These are phyloP conservation scores for Ambrosia artemisiifolia DNA, from an alignment of 129 eudicot species.

Conservation along the genomic window DNA sequence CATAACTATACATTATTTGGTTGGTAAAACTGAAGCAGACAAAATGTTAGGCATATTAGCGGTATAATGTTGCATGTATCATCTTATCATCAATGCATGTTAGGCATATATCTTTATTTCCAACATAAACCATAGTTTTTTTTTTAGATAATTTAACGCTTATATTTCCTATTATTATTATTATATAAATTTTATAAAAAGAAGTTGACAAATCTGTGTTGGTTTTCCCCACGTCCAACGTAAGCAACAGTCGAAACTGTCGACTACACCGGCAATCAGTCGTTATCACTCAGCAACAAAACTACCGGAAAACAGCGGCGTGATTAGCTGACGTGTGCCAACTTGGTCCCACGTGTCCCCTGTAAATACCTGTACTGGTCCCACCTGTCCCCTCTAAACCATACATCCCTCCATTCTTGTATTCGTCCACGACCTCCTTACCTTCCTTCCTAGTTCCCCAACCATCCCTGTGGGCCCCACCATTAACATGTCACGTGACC, in stretches of 20 bases:
- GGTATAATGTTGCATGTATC: not conserved
- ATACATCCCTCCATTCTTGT: constrained; percentile 21
- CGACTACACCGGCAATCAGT: constrained; percentile 50
- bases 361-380: constrained; percentile 32
- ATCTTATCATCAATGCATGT: not conserved
- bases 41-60: not conserved
- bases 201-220: not conserved
- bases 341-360: constrained; percentile 36
- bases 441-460: constrained; percentile 38
- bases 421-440: constrained; percentile 34
- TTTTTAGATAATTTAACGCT: too few relatives aligned
- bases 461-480: constrained; percentile 21
- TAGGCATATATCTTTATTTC: not conserved
- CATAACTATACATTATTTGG: not conserved
- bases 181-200: not conserved
- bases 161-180: not conserved
- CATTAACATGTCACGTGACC: constrained; percentile 53
- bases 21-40: not conserved
- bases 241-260: constrained; percentile 39
- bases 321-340: constrained; percentile 42
- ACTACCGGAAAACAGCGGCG: constrained; percentile 47
- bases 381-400: constrained; percentile 37
- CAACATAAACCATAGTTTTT: not conserved
- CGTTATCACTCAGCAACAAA: constrained; percentile 49
- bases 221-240: constrained; percentile 36